Conservation (phyloP, 306 rosid genomes). For the Biancaea sappan region DNA sequence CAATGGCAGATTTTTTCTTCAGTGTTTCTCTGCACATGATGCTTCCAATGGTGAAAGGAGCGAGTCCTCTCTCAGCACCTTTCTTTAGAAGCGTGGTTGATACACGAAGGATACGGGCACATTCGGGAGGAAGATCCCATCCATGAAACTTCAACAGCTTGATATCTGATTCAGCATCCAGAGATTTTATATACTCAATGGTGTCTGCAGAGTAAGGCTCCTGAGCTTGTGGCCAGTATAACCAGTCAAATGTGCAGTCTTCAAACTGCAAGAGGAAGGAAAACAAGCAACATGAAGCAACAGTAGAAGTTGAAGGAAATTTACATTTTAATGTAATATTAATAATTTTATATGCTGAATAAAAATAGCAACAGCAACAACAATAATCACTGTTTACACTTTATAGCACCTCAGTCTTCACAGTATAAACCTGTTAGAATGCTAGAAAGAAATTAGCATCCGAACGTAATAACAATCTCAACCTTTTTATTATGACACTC, state of each 20-base stretch:
- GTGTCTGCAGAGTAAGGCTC: constrained; percentile 59
- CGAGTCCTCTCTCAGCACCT: constrained; percentile 63
- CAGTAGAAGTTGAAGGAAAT: neutral
- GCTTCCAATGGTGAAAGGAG: constrained; percentile 66
- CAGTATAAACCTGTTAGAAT: constrained; percentile 18
- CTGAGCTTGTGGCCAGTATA: constrained; percentile 74
- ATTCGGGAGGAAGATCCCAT: constrained; percentile 58
- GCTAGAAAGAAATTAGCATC: constrained; percentile 1
- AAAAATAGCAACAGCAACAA: neutral
- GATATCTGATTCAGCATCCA: constrained; percentile 61
- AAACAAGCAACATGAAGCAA: constrained; percentile 19
- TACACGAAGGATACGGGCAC: constrained; percentile 49
- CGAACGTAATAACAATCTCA: neutral
- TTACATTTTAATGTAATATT: neutral
- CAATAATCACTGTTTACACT: constrained; percentile 9
- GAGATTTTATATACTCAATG: constrained; percentile 57
- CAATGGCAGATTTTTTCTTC: constrained; percentile 56
- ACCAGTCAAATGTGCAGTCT: constrained; percentile 83
- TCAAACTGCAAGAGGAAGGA: constrained; percentile 51
- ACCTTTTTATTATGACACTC: neutral
- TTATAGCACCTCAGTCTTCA: neutral
- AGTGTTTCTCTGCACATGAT: constrained; percentile 65
- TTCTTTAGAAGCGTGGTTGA: constrained; percentile 75
- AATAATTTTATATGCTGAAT: neutral
- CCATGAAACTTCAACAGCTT: constrained; percentile 66